Evolutionary conservation across 768 basidiomycete species (phyloP), one percentile per base, ranked within the genome.

Genomic region (Leccinellum rugosiceps): DNA sequence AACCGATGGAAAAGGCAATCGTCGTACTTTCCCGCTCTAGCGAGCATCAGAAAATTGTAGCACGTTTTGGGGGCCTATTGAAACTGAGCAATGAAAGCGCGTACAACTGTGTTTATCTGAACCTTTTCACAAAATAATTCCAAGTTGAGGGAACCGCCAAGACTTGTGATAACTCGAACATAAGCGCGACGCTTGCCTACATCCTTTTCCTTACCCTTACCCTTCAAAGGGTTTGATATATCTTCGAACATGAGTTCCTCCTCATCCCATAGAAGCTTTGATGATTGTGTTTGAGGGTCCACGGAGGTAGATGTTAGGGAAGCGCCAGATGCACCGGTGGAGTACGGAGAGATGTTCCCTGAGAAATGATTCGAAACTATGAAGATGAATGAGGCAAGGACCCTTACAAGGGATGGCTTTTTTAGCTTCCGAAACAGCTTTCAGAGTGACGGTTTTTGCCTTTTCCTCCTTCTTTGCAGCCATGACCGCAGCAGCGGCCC

Each of bases 231-330:
- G 57, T 87, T 88, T 13, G 86, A 79, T 63, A 99, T 86, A 32
- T 91, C 90, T 72, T 98, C 96, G 63, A 95, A 99, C 97, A 99
- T 99, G 15, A 95, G 77, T 69, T 98, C 96, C 74, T 99, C 97
- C 84, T 98, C 97, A 71, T 99, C 95, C 85, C 94, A 95, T n/a
- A 98, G 76, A 4, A 97, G 83, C 64, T 90, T 86, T 49, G 94
- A 86, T 46, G 75, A 74, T 45, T 68, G 63, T 3, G 80, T 82
- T 56, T 85, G 83, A 13, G 94, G 88, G 63, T 91, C 90, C 55
- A 94, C 81, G 4, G 94, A 88, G 0, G 97, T 98, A 3, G 92
- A 94, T 0, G 97, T 99, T 48, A 99, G 74, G 0, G 94, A 94
- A 3, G 96, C 97, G 51, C 96, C 94, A 3, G 94, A 85, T 44